Conservation (phyloP, 1,284 basidiomycete species). For the Ustanciosporium gigantosporum region DNA sequence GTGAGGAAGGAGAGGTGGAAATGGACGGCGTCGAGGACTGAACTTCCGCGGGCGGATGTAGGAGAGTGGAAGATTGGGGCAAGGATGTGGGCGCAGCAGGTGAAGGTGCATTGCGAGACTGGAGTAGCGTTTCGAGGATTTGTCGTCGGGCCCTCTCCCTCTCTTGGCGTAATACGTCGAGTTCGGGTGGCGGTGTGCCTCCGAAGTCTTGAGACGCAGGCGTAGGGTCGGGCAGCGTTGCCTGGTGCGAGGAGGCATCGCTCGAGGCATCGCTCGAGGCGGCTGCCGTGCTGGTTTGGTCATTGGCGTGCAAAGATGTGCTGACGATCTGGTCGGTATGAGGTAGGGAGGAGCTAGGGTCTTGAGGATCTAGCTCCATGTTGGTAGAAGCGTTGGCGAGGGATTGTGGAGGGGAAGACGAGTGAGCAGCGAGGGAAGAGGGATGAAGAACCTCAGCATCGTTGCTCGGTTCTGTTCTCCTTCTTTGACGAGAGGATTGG, state of each 20-base stretch:
- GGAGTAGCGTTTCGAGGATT: constrained; percentile 12
- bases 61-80: too few relatives aligned
- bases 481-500: background rate
- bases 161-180: constrained; percentile 23
- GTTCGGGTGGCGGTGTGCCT: constrained; percentile 31
- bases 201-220: constrained; percentile 3
- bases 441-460: background rate
- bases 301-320: too few relatives aligned
- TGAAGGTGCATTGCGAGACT: too few relatives aligned
- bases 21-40: too few relatives aligned
- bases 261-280: background rate
- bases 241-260: too few relatives aligned
- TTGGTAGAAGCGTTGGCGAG: background rate
- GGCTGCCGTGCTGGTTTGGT: background rate
- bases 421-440: background rate
- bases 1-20: background rate
- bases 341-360: too few relatives aligned
- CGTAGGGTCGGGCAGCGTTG: too few relatives aligned
- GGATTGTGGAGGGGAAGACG: background rate
- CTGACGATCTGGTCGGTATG: too few relatives aligned
- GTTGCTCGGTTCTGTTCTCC: background rate
- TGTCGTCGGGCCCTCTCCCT: constrained; percentile 30
- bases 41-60: too few relatives aligned
- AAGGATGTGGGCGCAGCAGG: too few relatives aligned
- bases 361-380: too few relatives aligned